These are phyloP conservation scores for Acanthamoeba royreba DNA, from an alignment of 208 protist species.

Conservation along the genomic window DNA sequence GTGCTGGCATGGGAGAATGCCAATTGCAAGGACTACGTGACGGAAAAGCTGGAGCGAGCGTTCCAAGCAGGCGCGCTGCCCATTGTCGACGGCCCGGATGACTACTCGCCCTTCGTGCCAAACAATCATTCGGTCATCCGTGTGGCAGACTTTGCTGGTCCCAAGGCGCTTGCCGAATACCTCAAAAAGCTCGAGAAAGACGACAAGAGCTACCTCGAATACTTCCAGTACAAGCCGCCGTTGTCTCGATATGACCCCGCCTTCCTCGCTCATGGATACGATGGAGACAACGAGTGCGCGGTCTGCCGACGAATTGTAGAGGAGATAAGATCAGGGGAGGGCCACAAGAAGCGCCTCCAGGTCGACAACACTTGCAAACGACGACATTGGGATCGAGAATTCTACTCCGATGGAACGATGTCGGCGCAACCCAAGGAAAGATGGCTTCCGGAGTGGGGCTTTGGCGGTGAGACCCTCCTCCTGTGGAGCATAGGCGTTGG, in stretches of 20 bases:
- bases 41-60: constrained; percentile 16
- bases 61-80: not conserved
- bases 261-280: not conserved
- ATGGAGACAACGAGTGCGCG: not conserved
- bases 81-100: not conserved
- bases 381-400: not conserved
- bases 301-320: not conserved
- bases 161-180: constrained; percentile 59
- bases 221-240: constrained; percentile 50
- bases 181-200: constrained; percentile 56
- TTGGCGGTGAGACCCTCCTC: not conserved
- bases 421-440: not conserved
- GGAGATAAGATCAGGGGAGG: not conserved
- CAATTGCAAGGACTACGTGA: constrained; percentile 16
- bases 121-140: constrained; percentile 56
- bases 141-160: constrained; percentile 53
- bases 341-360: not conserved
- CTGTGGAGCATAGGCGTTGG: too few species aligned
- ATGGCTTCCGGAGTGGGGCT: not conserved
- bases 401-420: not conserved
- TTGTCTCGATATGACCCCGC: too few species aligned
- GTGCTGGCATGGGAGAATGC: constrained; percentile 34
- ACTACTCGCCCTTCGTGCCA: not conserved
- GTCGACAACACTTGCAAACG: not conserved
- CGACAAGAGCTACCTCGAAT: constrained; percentile 54